A percentile compares a stretch with the other conserved stretches of the same genome.
Evolutionary conservation across 2,329 filamentous ascomycete species (phyloP).

Genomic region (Arachnopeziza araneosa): DNA sequence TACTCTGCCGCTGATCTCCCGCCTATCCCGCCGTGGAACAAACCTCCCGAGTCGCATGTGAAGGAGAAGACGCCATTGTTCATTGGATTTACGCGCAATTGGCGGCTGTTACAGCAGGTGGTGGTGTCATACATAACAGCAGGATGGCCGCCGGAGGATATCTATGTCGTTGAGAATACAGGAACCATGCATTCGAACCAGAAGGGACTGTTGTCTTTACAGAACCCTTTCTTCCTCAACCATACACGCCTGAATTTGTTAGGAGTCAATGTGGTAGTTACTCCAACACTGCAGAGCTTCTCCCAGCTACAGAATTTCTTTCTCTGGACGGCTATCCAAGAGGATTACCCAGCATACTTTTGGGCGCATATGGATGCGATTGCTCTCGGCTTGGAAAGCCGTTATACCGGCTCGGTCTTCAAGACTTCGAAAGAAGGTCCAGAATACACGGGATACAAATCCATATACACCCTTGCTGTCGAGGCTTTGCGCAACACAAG

Average conservation of each 20-base stretch:
- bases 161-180: slow-evolving; percentile 54
- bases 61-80: slow-evolving; percentile 45
- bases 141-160: slow-evolving; percentile 51
- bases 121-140: slow-evolving; percentile 42
- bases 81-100: slow-evolving; percentile 52
- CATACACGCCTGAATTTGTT: slow-evolving; percentile 43
- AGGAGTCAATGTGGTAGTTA: slow-evolving; percentile 45
- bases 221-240: slow-evolving; percentile 53
- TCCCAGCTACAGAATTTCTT: slow-evolving; percentile 51
- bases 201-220: slow-evolving; percentile 40
- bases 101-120: slow-evolving; percentile 47
- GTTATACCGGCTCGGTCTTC: neutral
- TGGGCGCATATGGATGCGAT: slow-evolving; percentile 51
- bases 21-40: slow-evolving; percentile 41
- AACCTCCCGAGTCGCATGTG: slow-evolving; percentile 34
- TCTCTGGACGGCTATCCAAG: slow-evolving; percentile 39
- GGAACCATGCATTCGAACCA: slow-evolving; percentile 49
- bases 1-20: slow-evolving; percentile 29
- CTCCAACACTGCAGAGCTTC: slow-evolving; percentile 47
- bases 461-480: slow-evolving; percentile 14
- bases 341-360: slow-evolving; percentile 44
- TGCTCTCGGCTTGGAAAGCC: slow-evolving; percentile 38
- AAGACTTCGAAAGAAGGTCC: slow-evolving; percentile 5
- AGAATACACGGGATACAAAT: slow-evolving; percentile 2
- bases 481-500: slow-evolving; percentile 4